phyloP scores from a whole-genome alignment of 441 rosid species.

The Euphorbia schlechtendalii region DNA sequence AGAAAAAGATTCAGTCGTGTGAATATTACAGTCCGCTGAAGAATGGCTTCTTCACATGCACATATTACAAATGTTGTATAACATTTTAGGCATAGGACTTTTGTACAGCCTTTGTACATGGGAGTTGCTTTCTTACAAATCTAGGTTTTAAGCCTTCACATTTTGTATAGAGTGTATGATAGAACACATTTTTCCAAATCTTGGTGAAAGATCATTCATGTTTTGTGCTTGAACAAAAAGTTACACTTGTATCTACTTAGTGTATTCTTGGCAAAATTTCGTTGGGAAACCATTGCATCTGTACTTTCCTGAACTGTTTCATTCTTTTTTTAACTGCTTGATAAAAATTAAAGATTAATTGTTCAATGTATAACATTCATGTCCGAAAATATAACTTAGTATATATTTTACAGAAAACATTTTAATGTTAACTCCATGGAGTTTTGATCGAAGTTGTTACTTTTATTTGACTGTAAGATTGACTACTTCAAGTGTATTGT shows the following conservation, averaged over 20 bases:
- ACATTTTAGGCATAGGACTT: conserved; percentile 20
- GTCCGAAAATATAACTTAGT: too few relatives aligned
- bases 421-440: too few relatives aligned
- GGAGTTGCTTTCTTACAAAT: conserved; percentile 22
- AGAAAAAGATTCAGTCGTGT: conserved; percentile 54
- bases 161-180: too few relatives aligned
- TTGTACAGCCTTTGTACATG: conserved; percentile 27
- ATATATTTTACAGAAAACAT: too few relatives aligned
- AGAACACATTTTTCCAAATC: conserved; percentile 8
- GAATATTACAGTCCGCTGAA: conserved; percentile 53
- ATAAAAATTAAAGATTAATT: too few relatives aligned
- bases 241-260: conserved; percentile 1
- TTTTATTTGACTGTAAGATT: too few relatives aligned
- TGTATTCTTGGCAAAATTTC: too few relatives aligned
- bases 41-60: conserved; percentile 36
- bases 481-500: too few relatives aligned
- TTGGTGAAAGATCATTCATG: conserved; percentile 13
- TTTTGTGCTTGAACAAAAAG: conserved; percentile 14
- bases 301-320: not conserved
- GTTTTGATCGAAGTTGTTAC: too few relatives aligned
- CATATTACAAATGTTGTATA: conserved; percentile 20
- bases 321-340: not conserved
- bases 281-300: too few relatives aligned
- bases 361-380: too few relatives aligned
- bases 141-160: conserved; percentile 9